Evolutionary conservation across 768 basidiomycete genomes (phyloP).

Genomic region (Leccinum longicurvipes): DNA sequence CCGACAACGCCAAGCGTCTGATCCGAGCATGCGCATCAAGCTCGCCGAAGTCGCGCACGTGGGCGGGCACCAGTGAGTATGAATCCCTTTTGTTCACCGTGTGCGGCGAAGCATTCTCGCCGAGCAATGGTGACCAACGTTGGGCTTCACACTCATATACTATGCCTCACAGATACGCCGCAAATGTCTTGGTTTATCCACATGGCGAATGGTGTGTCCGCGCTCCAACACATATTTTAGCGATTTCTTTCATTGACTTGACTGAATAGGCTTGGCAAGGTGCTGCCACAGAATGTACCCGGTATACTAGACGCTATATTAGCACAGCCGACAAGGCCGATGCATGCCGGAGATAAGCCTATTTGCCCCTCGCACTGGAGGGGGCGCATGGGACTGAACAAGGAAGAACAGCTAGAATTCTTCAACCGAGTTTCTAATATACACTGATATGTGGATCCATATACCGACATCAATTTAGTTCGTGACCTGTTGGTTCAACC

Average conservation of each 20-base stretch:
- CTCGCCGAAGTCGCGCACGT: conserved; percentile 75
- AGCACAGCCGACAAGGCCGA: conserved; percentile 27
- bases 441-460: neutral
- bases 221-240: neutral
- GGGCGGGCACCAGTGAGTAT: conserved; percentile 74
- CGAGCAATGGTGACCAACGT: neutral
- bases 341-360: conserved; percentile 32
- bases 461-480: neutral
- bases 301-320: conserved; percentile 47
- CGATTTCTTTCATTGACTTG: neutral
- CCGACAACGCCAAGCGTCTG: conserved; percentile 24
- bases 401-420: conserved; percentile 52
- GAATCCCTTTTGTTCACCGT: conserved; percentile 6
- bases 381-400: conserved; percentile 65
- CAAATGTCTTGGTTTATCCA: conserved; percentile 66
- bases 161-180: conserved; percentile 18
- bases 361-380: conserved; percentile 56
- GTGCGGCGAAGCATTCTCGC: neutral
- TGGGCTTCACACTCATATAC: neutral
- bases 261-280: conserved; percentile 55
- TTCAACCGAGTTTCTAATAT: conserved; percentile 11
- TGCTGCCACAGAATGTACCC: conserved; percentile 57
- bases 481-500: conserved; percentile 12
- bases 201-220: conserved; percentile 65
- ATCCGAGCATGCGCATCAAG: conserved; percentile 34